Conservation (phyloP, 345 rosid species). For the Streptanthus diversifolius region DNA sequence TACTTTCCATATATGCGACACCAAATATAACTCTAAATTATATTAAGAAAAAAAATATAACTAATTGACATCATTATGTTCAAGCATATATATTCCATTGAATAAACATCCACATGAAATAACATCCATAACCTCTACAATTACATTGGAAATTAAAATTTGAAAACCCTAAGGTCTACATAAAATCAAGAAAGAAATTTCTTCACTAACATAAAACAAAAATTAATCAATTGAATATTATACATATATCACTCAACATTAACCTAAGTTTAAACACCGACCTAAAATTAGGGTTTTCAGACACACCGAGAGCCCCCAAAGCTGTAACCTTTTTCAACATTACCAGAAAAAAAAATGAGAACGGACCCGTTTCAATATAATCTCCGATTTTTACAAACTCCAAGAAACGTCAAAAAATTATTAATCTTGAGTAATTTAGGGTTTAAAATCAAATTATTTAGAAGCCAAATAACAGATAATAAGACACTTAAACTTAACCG, state of each 20-base stretch:
- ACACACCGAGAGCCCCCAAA: conserved; percentile 11
- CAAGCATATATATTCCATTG: conserved; percentile 3
- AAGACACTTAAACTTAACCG: conserved; percentile 21
- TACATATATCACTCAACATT: not conserved
- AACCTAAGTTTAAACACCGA: conserved; percentile 14
- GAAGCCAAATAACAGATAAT: conserved; percentile 38
- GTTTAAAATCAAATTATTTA: conserved; percentile 40
- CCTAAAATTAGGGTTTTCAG: conserved; percentile 51
- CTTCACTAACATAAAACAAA: conserved; percentile 16
- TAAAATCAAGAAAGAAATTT: conserved; percentile 26
- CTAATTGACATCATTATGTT: not conserved
- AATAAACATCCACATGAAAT: conserved; percentile 58
- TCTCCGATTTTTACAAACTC: conserved; percentile 16
- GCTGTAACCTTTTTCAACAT: conserved; percentile 16
- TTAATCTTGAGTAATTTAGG: conserved; percentile 41
- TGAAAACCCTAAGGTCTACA: conserved; percentile 47
- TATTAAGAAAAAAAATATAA: not conserved
- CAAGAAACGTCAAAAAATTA: conserved; percentile 18
- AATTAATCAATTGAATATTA: not conserved
- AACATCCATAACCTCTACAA: conserved; percentile 30
- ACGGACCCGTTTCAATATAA: conserved; percentile 28
- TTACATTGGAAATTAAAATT: not conserved
- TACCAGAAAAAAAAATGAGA: not conserved
- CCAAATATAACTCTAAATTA: conserved; percentile 3
- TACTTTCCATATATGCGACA: conserved; percentile 13